Conservation (phyloP, 75 land plant species). For the Sequoiadendron giganteum region DNA sequence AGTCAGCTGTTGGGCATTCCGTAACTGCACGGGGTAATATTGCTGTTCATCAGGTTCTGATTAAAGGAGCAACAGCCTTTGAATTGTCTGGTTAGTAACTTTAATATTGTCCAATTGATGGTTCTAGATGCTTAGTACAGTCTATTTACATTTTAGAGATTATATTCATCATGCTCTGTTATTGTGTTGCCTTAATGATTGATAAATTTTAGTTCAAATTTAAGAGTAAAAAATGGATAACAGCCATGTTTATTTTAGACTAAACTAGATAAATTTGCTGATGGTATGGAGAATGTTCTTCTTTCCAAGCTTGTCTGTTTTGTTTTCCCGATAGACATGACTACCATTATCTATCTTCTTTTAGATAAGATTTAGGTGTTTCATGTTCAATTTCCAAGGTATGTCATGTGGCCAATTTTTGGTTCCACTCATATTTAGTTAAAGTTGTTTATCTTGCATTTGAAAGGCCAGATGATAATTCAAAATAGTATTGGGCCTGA, state of each 20-base stretch:
- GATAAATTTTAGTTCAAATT: background rate
- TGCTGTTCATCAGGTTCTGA: conserved; percentile 45
- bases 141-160: background rate
- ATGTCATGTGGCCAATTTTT: background rate
- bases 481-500: background rate
- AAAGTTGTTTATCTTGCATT: background rate
- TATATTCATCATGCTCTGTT: background rate
- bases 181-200: background rate
- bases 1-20: conserved; percentile 77
- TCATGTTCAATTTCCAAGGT: background rate
- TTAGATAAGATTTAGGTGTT: background rate
- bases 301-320: background rate
- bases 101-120: background rate
- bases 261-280: background rate
- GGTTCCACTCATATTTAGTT: background rate
- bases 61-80: conserved; percentile 79
- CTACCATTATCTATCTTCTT: background rate
- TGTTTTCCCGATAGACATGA: background rate
- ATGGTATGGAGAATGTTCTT: background rate
- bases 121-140: background rate
- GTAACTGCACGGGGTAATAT: conserved; percentile 48
- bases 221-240: background rate
- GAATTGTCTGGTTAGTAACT: conserved; percentile 63
- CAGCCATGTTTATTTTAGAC: background rate
- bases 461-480: background rate